Conservation (phyloP, 495 filamentous ascomycete species). For the Penicillium taxi region DNA sequence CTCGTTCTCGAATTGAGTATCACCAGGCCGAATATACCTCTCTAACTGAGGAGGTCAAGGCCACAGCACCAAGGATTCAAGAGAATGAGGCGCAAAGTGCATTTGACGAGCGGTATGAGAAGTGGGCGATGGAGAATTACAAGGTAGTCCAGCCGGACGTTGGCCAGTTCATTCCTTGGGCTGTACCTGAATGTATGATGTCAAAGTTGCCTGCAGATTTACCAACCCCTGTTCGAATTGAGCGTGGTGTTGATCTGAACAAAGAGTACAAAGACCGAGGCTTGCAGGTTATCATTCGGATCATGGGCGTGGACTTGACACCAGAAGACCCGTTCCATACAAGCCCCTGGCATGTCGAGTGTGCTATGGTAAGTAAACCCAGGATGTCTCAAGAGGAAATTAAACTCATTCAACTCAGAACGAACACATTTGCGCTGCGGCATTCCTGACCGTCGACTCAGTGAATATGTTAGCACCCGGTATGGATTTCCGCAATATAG, state of each 20-base stretch:
- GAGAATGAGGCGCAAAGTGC: slow-evolving; percentile 16
- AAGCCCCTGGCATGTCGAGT: slow-evolving; percentile 35
- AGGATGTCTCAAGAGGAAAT: background rate
- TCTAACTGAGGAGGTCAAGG: slow-evolving; percentile 12
- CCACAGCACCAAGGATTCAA: slow-evolving; percentile 12
- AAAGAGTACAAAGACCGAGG: slow-evolving; percentile 33
- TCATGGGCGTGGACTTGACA: slow-evolving; percentile 27
- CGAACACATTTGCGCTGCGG: slow-evolving; percentile 34
- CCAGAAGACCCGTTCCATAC: slow-evolving; percentile 25
- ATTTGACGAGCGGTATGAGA: slow-evolving; percentile 19
- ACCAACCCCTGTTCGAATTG: slow-evolving; percentile 17
- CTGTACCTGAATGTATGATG: slow-evolving; percentile 22
- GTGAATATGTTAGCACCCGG: slow-evolving; percentile 19
- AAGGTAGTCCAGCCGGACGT: slow-evolving; percentile 24
- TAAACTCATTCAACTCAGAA: slow-evolving; percentile 17
- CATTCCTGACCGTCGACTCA: slow-evolving; percentile 15
- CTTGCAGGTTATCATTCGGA: slow-evolving; percentile 32
- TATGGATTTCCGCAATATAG: slow-evolving; percentile 25
- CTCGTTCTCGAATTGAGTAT: slow-evolving; percentile 27
- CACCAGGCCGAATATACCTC: slow-evolving; percentile 26
- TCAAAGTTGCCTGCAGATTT: slow-evolving; percentile 18
- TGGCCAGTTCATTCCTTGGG: slow-evolving; percentile 26
- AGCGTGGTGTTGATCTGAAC: slow-evolving; percentile 22
- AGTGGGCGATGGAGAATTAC: slow-evolving; percentile 21
- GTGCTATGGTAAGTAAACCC: slow-evolving; percentile 23